Conservation (phyloP, 352 stramenopile species). For the Globisporangium orthogonon region DNA sequence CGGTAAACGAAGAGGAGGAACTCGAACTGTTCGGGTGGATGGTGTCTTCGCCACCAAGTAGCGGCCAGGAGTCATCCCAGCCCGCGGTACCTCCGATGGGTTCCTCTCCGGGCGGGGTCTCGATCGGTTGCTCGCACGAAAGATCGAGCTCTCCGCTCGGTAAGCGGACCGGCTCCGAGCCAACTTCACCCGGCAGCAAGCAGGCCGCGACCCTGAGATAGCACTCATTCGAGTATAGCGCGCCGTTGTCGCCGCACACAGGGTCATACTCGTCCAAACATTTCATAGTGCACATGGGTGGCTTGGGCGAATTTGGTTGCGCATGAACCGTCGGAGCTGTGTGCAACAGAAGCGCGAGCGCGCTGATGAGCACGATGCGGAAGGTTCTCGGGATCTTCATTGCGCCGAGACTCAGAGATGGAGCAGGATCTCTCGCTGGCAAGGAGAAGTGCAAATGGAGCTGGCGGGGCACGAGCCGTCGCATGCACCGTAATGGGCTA, state of each 20-base stretch:
- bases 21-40: neutral
- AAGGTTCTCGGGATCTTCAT: conserved; percentile 7
- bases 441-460: conserved; percentile 1
- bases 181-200: neutral
- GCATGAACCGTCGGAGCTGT: neutral
- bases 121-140: neutral
- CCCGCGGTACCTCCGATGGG: neutral
- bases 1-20: neutral
- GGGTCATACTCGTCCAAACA: neutral
- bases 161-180: neutral
- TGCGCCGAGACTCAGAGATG: neutral
- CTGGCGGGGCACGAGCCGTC: neutral
- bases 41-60: too few relatives aligned
- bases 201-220: conserved; percentile 5
- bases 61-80: neutral
- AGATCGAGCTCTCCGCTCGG: neutral
- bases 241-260: conserved; percentile 16
- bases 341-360: conserved; percentile 1
- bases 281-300: neutral
- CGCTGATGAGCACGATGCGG: neutral
- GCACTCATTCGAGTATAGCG: conserved; percentile 13
- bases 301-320: neutral
- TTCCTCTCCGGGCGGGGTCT: neutral
- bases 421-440: neutral
- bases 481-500: too few relatives aligned